Percentiles rank a stretch among this genome's conserved stretches.
These are phyloP conservation scores for Thielaviopsis ethacetica DNA, from an alignment of 2,329 filamentous ascomycete species.

Conservation along the genomic window DNA sequence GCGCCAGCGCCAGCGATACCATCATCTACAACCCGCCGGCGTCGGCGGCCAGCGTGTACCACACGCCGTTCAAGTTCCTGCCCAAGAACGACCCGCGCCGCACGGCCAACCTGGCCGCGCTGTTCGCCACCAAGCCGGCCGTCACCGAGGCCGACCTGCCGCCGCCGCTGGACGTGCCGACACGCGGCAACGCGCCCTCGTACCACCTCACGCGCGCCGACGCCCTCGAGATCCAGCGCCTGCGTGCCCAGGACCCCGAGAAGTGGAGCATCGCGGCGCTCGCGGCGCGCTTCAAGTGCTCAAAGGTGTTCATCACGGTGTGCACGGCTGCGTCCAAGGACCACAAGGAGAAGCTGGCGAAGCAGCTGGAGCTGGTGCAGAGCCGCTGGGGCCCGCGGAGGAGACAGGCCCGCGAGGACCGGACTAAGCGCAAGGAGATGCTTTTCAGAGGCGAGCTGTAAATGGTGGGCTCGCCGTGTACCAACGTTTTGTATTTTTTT, in stretches of 20 bases:
- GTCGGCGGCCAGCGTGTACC: conserved; percentile 37
- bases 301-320: conserved; percentile 39
- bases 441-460: conserved; percentile 36
- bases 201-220: conserved; percentile 39
- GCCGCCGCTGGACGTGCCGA: conserved; percentile 13
- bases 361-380: conserved; percentile 30
- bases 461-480: conserved; percentile 3
- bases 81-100: conserved; percentile 39
- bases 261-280: conserved; percentile 38
- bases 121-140: conserved; percentile 21
- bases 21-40: conserved; percentile 43
- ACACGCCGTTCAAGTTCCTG: conserved; percentile 52
- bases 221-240: conserved; percentile 41
- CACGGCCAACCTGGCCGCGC: conserved; percentile 28
- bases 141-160: conserved; percentile 13
- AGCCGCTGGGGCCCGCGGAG: conserved; percentile 41
- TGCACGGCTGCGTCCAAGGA: conserved; percentile 32
- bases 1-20: conserved; percentile 19
- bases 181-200: conserved; percentile 17
- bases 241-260: conserved; percentile 36
- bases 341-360: conserved; percentile 30
- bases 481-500: not conserved
- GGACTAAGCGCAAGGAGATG: conserved; percentile 35
- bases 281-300: conserved; percentile 39
- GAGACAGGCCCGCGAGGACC: conserved; percentile 37